Conservation (phyloP, 2,329 filamentous ascomycete species). For the Colletotrichum sublineola region DNA sequence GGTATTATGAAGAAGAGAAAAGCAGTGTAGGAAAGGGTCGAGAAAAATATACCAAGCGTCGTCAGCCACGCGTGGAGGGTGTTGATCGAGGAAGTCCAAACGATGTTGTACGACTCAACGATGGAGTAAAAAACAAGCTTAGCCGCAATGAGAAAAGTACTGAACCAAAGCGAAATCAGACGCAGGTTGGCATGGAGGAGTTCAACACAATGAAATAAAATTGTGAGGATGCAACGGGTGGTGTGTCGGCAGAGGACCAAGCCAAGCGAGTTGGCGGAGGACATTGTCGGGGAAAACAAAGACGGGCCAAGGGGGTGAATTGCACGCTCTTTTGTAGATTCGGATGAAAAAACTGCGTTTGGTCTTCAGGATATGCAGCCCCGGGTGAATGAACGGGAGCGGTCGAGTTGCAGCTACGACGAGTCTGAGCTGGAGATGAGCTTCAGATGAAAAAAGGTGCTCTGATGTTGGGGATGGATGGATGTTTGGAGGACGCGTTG, state of each 20-base stretch:
- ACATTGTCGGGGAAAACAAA: conserved; percentile 13
- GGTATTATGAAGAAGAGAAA: conserved; percentile 12
- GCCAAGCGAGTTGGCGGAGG: conserved; percentile 22
- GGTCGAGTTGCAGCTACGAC: background rate
- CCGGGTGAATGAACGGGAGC: background rate
- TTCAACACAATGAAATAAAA: background rate
- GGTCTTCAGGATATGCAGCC: background rate
- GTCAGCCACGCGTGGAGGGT: background rate
- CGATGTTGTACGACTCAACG: background rate
- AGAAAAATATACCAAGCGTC: conserved; percentile 12
- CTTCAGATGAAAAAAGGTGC: conserved; percentile 38
- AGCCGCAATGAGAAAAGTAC: background rate
- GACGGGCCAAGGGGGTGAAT: background rate
- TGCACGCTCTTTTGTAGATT: background rate
- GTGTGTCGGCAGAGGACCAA: conserved; percentile 17
- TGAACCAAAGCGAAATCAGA: background rate
- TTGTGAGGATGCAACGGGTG: conserved; percentile 15
- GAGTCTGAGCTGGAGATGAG: conserved; percentile 5
- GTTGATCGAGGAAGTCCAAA: background rate
- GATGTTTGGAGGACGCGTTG: conserved; percentile 20
- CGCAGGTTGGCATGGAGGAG: conserved; percentile 10
- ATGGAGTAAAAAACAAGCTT: background rate
- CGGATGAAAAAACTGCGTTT: conserved; percentile 5
- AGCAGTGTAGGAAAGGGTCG: background rate
- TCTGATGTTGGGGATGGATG: conserved; percentile 28